Conservation (phyloP, 495 filamentous ascomycete species). For the Cladorrhinum samala region DNA sequence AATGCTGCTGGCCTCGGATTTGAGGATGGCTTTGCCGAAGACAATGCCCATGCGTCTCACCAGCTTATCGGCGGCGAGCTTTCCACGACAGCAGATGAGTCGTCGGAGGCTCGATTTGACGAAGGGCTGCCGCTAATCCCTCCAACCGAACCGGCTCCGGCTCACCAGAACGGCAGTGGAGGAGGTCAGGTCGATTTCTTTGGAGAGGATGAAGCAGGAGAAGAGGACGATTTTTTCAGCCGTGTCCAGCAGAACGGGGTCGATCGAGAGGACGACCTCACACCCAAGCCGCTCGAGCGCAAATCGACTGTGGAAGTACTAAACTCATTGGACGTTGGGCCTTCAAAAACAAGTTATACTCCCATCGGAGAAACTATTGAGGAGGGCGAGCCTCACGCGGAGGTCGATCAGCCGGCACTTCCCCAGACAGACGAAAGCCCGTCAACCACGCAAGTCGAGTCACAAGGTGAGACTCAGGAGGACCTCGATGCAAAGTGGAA, state of each 20-base stretch:
- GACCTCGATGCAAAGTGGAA: constrained; percentile 80
- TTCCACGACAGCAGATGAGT: constrained; percentile 29
- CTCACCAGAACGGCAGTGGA: constrained; percentile 2
- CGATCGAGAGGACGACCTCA: constrained; percentile 11
- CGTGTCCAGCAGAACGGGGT: constrained; percentile 26
- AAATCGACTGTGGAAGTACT: constrained; percentile 57
- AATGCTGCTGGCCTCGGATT: constrained; percentile 12
- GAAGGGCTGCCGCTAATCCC: constrained; percentile 55
- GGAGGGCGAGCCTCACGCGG: constrained; percentile 14
- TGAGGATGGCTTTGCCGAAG: constrained; percentile 23
- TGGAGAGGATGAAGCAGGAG: constrained; percentile 30
- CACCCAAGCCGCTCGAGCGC: constrained; percentile 38
- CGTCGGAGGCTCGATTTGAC: constrained; percentile 47
- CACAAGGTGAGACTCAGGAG: constrained; percentile 19
- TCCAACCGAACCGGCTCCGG: constrained; percentile 1
- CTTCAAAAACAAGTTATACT: constrained; percentile 21
- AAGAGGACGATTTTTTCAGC: constrained; percentile 50
- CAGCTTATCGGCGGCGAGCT: constrained; percentile 34
- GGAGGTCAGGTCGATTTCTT: constrained; percentile 25
- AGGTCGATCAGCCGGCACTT: background rate
- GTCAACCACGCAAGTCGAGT: constrained; percentile 7
- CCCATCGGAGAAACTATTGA: constrained; percentile 33
- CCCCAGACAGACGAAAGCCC: constrained; percentile 1
- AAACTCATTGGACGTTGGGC: constrained; percentile 22
- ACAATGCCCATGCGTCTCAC: constrained; percentile 11